Percentiles rank a stretch among this genome's conserved stretches.
Evolutionary conservation across 306 rosid genomes (phyloP).

Genomic region (Prunus mongolica): DNA sequence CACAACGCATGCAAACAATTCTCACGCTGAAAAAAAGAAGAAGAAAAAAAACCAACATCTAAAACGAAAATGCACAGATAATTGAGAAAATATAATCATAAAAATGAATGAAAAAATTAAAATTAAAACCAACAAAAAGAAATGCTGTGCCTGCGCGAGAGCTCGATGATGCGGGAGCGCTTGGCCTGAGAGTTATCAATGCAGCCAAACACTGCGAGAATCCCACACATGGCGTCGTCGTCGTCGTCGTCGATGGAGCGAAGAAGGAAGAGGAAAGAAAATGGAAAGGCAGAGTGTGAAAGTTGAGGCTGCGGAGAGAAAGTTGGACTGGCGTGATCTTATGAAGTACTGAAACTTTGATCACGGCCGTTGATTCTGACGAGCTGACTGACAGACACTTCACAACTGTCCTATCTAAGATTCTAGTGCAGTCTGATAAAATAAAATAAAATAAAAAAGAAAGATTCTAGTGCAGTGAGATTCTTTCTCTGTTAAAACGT

Average conservation of each 20-base stretch:
- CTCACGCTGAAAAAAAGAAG: background rate
- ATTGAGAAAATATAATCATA: background rate
- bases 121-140: background rate
- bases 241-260: background rate
- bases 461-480: background rate
- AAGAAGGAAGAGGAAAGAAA: background rate
- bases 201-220: conserved; percentile 87
- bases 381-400: background rate
- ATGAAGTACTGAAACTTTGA: background rate
- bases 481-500: too few relatives aligned
- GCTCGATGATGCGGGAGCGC: conserved; percentile 81
- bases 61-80: background rate
- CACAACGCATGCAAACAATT: background rate
- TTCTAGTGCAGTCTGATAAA: background rate
- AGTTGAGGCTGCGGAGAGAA: conserved; percentile 16
- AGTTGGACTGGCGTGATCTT: background rate
- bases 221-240: conserved; percentile 79
- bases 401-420: background rate
- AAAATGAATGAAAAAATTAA: background rate
- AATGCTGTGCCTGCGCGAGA: conserved; percentile 68
- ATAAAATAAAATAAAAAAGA: too few relatives aligned
- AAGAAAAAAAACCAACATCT: background rate
- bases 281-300: background rate
- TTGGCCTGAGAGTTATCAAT: conserved; percentile 72
- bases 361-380: conserved; percentile 38